Base-by-base conservation (phyloP, 2,329 filamentous ascomycete species). In the Plectosphaerella plurivora region DNA sequence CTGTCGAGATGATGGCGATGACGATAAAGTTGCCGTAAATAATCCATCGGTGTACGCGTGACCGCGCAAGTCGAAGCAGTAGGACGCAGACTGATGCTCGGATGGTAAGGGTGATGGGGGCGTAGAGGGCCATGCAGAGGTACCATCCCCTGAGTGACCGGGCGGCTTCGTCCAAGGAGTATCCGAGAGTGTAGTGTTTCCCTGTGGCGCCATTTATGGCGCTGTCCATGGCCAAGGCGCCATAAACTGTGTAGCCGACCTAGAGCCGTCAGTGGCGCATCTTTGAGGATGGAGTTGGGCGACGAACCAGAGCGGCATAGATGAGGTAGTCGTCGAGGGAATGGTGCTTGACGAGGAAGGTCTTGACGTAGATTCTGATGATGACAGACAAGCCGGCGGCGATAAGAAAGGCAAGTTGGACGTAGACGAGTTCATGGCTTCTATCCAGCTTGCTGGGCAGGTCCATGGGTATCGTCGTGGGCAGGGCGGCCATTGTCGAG, bases 241-340 rank as follows among this genome's bases (percentile, higher is more conserved):
- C 59, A 47, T 68, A 68, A 12, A 55, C 60, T 1, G 63, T 63
- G 54, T 70, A 73, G n/a, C 63, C 53, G 10, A 67, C 35, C 71
- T 73, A 22, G 5, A 22, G 22, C 22, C 22, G 42, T 9, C 24
- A 37, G 3, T 7, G 35, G 35, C 11, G 11, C 35, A 37, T 37
- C n/a, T 12, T 37, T 37, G 35, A 24, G 15, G 9, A 16, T 22
- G 39, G n/a, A 18, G 11, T 42, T 48, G 20, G 22, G 42, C 15
- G 47, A 58, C 63, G 50, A 64, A 79, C 76, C 62, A 76, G 60
- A 5, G 73, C 71, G 33, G 64, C 45, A 18, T 77, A 62, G 59
- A 77, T 75, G 42, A 78, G 59, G 55, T 68, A 73, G 65, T 81
- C 77, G 47, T 80, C 77, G 7, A 67, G 37, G 0, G 70, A 65